Conservation (phyloP, 305 asterid genomes). For the Petunia hybrid region DNA sequence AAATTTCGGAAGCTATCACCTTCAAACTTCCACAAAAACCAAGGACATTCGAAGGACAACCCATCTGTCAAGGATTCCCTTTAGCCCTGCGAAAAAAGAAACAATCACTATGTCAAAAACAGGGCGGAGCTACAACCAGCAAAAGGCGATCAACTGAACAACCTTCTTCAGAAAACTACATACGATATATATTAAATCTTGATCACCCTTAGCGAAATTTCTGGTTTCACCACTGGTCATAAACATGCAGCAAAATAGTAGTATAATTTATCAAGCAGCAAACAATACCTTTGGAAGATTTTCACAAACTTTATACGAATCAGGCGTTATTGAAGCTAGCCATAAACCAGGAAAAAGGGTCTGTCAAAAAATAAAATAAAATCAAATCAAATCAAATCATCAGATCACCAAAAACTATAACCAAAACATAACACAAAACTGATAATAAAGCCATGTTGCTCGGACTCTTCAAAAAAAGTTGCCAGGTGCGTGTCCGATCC, state of each 20-base stretch:
- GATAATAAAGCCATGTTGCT: neutral
- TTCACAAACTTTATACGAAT: conserved; percentile 65
- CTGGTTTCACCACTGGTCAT: too few species aligned
- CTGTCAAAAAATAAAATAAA: too few species aligned
- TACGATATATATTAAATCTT: too few species aligned
- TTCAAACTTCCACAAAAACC: conserved; percentile 39
- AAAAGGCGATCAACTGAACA: neutral
- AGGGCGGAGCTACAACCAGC: neutral
- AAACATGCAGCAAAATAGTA: too few species aligned
- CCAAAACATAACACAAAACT: conserved; percentile 8
- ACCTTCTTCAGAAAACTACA: too few species aligned
- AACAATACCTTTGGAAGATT: conserved; percentile 56
- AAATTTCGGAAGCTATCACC: conserved; percentile 47
- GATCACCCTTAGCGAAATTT: too few species aligned
- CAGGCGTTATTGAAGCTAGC: conserved; percentile 60
- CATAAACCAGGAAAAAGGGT: conserved; percentile 66
- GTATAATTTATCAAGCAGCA: conserved; percentile 26
- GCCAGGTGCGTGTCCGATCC: too few species aligned
- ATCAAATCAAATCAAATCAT: too few species aligned
- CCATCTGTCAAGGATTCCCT: conserved; percentile 39
- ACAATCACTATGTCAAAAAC: neutral
- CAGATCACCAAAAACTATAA: conserved; percentile 11
- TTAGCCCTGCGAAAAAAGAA: conserved; percentile 56
- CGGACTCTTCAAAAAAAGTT: too few species aligned
- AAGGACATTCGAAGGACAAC: conserved; percentile 38